Percentiles rank a stretch among this genome's conserved stretches.
Conservation (phyloP, 1,284 basidiomycete genomes). For the Schizophyllum amplum region DNA sequence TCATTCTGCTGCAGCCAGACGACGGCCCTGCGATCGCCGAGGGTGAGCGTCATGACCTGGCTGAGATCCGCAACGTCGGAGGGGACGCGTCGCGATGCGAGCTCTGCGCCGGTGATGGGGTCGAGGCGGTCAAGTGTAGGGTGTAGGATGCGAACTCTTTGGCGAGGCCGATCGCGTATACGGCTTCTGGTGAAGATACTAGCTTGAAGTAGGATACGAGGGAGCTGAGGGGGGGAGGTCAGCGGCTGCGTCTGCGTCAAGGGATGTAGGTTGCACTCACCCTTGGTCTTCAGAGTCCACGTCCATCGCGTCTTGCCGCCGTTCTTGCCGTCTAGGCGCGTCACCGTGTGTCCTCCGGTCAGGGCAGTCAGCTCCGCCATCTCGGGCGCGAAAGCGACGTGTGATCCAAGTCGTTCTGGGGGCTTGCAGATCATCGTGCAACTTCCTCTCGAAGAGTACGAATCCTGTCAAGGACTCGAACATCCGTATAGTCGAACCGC, state of each 20-base stretch:
- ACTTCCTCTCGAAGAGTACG: conserved; percentile 58
- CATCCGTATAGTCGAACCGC: conserved; percentile 62
- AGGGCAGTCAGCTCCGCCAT: conserved; percentile 39
- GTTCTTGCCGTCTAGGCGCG: conserved; percentile 30
- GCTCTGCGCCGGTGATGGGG: conserved; percentile 43
- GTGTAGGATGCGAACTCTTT: conserved; percentile 58
- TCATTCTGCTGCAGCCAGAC: conserved; percentile 65
- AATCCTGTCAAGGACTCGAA: conserved; percentile 63
- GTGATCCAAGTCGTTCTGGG: conserved; percentile 20
- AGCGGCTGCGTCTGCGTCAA: conserved; percentile 1
- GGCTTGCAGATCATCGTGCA: conserved; percentile 36
- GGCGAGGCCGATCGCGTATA: conserved; percentile 66
- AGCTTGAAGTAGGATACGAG: conserved; percentile 59
- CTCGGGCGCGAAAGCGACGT: conserved; percentile 26
- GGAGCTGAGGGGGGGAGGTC: conserved; percentile 44
- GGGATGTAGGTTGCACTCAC: conserved; percentile 29
- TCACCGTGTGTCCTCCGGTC: conserved; percentile 52
- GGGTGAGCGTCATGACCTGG: neutral
- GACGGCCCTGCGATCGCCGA: conserved; percentile 18
- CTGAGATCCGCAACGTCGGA: conserved; percentile 35
- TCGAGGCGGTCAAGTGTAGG: conserved; percentile 57
- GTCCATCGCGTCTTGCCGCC: conserved; percentile 42
- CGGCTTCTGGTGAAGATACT: conserved; percentile 37
- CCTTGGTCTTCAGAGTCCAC: conserved; percentile 58
- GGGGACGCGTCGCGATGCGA: conserved; percentile 46